Evolutionary conservation across 352 stramenopile species (phyloP).

Genomic region (Aphanomyces euteiches): DNA sequence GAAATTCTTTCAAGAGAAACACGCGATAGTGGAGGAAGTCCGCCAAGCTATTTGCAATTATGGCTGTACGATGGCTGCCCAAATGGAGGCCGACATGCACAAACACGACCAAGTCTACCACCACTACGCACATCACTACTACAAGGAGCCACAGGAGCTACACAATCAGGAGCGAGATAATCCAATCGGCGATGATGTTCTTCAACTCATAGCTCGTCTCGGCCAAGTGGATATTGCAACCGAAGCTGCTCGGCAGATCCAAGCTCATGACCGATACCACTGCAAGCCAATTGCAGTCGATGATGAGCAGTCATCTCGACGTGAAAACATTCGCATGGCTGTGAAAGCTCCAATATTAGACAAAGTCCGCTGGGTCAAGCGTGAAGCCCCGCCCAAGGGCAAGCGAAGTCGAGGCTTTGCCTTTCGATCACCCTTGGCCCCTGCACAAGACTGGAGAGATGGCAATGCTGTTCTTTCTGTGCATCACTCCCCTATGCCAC

Average conservation of each 20-base stretch:
- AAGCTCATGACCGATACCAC: too few species aligned
- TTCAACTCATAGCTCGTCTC: background rate
- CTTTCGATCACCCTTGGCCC: too few species aligned
- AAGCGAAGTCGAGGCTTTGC: too few species aligned
- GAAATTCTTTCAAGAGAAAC: background rate
- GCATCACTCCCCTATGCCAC: too few species aligned
- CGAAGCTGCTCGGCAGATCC: background rate
- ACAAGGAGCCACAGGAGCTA: constrained; percentile 3
- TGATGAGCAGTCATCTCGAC: too few species aligned
- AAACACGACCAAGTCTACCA: background rate
- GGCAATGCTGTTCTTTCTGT: too few species aligned
- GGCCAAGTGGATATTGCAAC: background rate
- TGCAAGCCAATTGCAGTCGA: too few species aligned
- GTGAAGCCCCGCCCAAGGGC: too few species aligned
- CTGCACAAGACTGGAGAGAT: too few species aligned
- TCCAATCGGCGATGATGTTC: too few species aligned
- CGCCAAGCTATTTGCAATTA: background rate
- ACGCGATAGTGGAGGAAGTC: constrained; percentile 18
- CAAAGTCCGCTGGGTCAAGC: too few species aligned
- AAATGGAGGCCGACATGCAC: background rate
- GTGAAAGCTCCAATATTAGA: background rate
- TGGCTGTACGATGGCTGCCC: background rate
- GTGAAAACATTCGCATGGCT: background rate
- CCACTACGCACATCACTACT: constrained; percentile 11
- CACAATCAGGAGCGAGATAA: too few species aligned